Evolutionary conservation across 805 yeast species (phyloP).

Genomic region (Sugiyamaella mastotermitis): DNA sequence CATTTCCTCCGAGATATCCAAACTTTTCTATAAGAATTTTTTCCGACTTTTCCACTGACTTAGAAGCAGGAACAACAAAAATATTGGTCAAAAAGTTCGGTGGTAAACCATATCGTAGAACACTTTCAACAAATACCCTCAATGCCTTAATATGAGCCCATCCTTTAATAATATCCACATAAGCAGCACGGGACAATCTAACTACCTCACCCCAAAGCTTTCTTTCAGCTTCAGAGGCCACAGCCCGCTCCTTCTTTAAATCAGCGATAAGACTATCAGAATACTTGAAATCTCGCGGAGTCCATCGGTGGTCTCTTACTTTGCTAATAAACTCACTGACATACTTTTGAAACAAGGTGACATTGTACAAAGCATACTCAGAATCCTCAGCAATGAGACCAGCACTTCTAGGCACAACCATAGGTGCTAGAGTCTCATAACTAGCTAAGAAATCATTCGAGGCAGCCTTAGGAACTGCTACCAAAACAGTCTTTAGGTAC

Average conservation of each 20-base stretch:
- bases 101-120: conserved; percentile 93
- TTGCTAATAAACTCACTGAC: conserved; percentile 61
- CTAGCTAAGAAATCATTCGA: conserved; percentile 53
- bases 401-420: conserved; percentile 93
- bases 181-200: conserved; percentile 84
- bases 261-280: conserved; percentile 69
- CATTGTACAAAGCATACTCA: conserved; percentile 68
- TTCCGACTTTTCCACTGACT: conserved; percentile 51
- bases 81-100: conserved; percentile 68
- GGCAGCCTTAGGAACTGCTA: conserved; percentile 76
- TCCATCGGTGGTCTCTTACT: conserved; percentile 80
- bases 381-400: conserved; percentile 59
- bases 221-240: conserved; percentile 68
- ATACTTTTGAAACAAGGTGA: conserved; percentile 79
- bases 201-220: conserved; percentile 65
- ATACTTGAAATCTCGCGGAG: conserved; percentile 87
- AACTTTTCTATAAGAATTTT: conserved; percentile 65
- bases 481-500: conserved; percentile 73
- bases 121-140: conserved; percentile 86
- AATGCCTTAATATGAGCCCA: conserved; percentile 90
- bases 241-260: conserved; percentile 71
- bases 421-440: conserved; percentile 71
- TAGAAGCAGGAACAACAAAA: conserved; percentile 37
- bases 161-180: conserved; percentile 71
- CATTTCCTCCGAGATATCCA: conserved; percentile 89